Conservation (phyloP, 192 early-diverging fungal genomes). For the Mortierella alpina region DNA sequence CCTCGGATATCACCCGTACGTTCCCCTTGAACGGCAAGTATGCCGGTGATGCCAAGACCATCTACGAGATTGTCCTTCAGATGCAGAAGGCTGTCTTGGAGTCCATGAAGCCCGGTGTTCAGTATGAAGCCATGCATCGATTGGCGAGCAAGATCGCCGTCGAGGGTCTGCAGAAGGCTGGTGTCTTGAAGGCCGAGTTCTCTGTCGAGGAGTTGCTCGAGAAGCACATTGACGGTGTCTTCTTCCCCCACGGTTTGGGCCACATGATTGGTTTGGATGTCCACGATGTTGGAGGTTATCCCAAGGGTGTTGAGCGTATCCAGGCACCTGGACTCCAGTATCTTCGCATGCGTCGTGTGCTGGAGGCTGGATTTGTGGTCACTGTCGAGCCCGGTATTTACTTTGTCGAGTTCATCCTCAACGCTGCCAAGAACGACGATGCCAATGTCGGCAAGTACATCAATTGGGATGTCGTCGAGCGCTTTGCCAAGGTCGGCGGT, state of each 20-base stretch:
- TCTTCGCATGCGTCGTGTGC: conserved; percentile 73
- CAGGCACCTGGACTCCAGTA: conserved; percentile 75
- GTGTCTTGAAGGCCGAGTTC: conserved; percentile 75
- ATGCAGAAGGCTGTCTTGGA: conserved; percentile 84
- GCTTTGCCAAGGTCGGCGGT: conserved; percentile 83
- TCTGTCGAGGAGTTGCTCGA: conserved; percentile 68
- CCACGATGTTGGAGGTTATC: conserved; percentile 93
- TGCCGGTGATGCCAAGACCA: conserved; percentile 74
- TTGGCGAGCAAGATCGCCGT: conserved; percentile 72
- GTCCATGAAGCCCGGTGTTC: conserved; percentile 76
- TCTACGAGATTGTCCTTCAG: conserved; percentile 86
- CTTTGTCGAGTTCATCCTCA: conserved; percentile 85
- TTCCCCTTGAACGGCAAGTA: conserved; percentile 86
- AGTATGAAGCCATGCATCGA: conserved; percentile 93
- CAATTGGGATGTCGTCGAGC: conserved; percentile 74
- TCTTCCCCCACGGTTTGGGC: conserved; percentile 94
- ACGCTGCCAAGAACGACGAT: conserved; percentile 68
- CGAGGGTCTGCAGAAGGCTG: conserved; percentile 76
- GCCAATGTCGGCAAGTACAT: conserved; percentile 67
- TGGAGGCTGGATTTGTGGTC: conserved; percentile 85
- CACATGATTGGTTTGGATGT: conserved; percentile 93
- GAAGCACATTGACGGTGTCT: conserved; percentile 77
- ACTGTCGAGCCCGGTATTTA: conserved; percentile 96
- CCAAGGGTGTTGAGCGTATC: conserved; percentile 76
- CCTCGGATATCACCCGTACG: conserved; percentile 90